Evolutionary conservation across 345 rosid genomes (phyloP), one percentile per base, ranked within the genome.

Genomic region (Litchi chinensis): DNA sequence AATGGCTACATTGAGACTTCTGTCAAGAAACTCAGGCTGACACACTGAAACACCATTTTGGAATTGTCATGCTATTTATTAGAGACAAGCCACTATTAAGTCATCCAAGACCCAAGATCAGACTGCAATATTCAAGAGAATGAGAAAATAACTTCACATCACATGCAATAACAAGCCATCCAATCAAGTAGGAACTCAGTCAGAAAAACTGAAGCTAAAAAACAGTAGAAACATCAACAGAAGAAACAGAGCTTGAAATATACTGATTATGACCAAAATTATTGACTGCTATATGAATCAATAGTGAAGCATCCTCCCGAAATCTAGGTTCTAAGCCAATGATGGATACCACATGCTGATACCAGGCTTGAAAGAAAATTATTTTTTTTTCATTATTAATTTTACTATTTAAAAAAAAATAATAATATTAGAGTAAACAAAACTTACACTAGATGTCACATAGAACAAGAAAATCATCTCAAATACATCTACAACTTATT

Each of bases 1-100:
- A 28, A 8, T 21, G 44, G n/a, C 7, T 32, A 50, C n/a, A 71
- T 50, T 28, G 43, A 71, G 7, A 48, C 63, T 54, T 52, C 9
- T 5, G 46, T 50, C 63, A 26, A 50, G n/a, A 50, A 71, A 71
- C 74, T 71, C 74, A 52, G 24, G 19, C 72, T 21, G 43, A 16
- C 70, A 39, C 22, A 8, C 22, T 40, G 59, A 70, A 22, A 10
- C 12, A 8, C 48, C 28, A 41, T 19, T 4, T 68, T 41, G 52
- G 54, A 21, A 68, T 41, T 43, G 12, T 41, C 54, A 68, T 19
- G 71, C 71, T 41, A 68, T 21, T 26, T 68, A 43, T 41, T 8
- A 54, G 59, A 54, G 59, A 54, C 5, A 54, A 54, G 21, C 65
- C 65, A 60, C 5, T 22, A 60, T 19, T 60, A 22, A 60, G 12